A percentile compares a stretch with the other conserved stretches of the same genome.
These are phyloP conservation scores for Tolypocladium ovalisporum DNA, from an alignment of 2,329 filamentous ascomycete species.

Conservation along the genomic window DNA sequence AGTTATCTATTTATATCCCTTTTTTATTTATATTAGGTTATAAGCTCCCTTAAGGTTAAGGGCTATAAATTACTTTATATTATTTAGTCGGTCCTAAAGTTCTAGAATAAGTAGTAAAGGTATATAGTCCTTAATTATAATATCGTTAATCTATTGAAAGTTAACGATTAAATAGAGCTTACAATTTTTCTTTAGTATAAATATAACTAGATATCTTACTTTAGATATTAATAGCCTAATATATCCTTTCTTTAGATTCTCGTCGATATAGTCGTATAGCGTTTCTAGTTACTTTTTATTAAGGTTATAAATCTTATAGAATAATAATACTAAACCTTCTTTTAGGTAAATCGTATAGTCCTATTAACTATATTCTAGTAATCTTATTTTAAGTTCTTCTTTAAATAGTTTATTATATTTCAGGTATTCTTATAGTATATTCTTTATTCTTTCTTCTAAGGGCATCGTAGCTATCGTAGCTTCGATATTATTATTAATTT, in stretches of 20 bases:
- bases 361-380: conserved; percentile 2
- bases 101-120: conserved; percentile 11
- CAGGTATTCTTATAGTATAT: background rate
- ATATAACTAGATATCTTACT: background rate
- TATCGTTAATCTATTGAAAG: conserved; percentile 12
- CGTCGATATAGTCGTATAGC: background rate
- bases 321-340: background rate
- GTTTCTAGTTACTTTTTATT: conserved; percentile 3
- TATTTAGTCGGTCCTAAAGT: conserved; percentile 8
- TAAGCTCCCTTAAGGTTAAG: background rate
- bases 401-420: conserved; percentile 6
- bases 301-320: conserved; percentile 3
- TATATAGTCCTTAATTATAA: conserved; percentile 13
- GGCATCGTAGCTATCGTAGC: background rate
- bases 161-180: conserved; percentile 11
- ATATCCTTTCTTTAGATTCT: background rate
- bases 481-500: background rate
- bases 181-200: conserved; percentile 7
- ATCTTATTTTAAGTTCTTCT: conserved; percentile 2
- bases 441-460: background rate
- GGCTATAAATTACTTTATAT: conserved; percentile 1
- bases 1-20: conserved; percentile 21
- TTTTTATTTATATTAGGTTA: background rate
- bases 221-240: conserved; percentile 4
- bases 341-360: conserved; percentile 4